These are phyloP conservation scores for Scutellaria baicalensis DNA, from an alignment of 257 asterid genomes.

Conservation along the genomic window DNA sequence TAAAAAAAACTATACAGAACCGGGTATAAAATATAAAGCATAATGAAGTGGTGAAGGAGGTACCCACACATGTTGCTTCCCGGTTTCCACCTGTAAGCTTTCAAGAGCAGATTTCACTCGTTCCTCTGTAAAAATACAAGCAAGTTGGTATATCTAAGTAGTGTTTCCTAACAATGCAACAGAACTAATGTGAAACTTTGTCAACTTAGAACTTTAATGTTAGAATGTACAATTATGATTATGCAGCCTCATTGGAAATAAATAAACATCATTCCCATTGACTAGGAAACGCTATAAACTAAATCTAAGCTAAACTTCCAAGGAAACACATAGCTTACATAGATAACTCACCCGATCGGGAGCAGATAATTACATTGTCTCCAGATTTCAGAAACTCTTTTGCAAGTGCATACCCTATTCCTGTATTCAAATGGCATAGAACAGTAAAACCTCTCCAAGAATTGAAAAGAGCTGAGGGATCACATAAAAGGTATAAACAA, in stretches of 20 bases:
- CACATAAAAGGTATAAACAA: background rate
- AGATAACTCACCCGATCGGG: slow-evolving; percentile 64
- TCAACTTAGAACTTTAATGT: too few species aligned
- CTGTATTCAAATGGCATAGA: slow-evolving; percentile 33
- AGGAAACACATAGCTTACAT: background rate
- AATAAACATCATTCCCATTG: background rate
- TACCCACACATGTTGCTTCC: slow-evolving; percentile 99
- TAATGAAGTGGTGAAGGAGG: slow-evolving; percentile 54
- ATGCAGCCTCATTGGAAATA: too few species aligned
- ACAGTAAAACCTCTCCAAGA: background rate
- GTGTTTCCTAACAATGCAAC: too few species aligned
- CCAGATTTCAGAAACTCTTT: slow-evolving; percentile 84
- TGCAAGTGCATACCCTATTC: slow-evolving; percentile 93
- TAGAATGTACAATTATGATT: too few species aligned
- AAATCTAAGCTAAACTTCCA: background rate
- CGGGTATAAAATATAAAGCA: background rate
- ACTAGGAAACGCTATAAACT: background rate
- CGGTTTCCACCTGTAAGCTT: slow-evolving; percentile 57
- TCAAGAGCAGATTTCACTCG: slow-evolving; percentile 66
- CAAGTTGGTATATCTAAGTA: background rate
- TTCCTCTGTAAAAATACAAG: slow-evolving; percentile 51
- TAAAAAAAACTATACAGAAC: background rate
- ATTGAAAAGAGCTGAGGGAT: background rate
- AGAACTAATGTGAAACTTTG: background rate
- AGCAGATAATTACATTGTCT: slow-evolving; percentile 84